phyloP scores from a whole-genome alignment of 2,329 filamentous ascomycete species.

The Furcasterigmium furcatum region DNA sequence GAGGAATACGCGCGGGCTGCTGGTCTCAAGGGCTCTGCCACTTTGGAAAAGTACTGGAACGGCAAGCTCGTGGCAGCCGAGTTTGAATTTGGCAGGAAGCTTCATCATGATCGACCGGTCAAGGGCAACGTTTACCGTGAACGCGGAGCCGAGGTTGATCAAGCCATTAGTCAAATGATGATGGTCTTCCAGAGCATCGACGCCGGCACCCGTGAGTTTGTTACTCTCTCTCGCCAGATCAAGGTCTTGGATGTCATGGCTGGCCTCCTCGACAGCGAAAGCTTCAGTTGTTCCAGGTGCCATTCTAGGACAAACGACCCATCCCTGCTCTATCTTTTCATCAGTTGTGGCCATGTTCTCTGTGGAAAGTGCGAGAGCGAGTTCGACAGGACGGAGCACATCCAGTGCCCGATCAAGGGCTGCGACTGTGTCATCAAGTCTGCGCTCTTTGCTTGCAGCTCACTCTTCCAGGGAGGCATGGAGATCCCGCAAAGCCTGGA shows the following conservation, averaged over 20 bases:
- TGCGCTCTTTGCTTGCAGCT: constrained; percentile 3
- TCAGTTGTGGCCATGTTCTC: constrained; percentile 20
- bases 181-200: constrained; percentile 13
- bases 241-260: not conserved
- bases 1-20: not conserved
- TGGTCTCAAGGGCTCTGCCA: not conserved
- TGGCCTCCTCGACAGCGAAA: not conserved
- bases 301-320: not conserved
- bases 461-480: constrained; percentile 4
- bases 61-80: constrained; percentile 1
- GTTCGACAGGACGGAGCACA: not conserved
- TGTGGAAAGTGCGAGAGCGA: constrained; percentile 13
- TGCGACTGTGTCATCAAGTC: constrained; percentile 6
- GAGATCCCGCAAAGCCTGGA: not conserved
- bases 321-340: constrained; percentile 12
- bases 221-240: not conserved
- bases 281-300: constrained; percentile 2
- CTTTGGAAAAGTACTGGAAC: not conserved
- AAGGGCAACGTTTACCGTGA: constrained; percentile 7
- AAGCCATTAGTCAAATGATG: constrained; percentile 14
- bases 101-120: constrained; percentile 9
- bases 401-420: constrained; percentile 9
- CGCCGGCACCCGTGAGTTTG: constrained; percentile 1
- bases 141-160: constrained; percentile 14
- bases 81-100: constrained; percentile 15